phyloP scores from a whole-genome alignment of 208 protist species.

The Herpetomonas samuelpessoai region DNA sequence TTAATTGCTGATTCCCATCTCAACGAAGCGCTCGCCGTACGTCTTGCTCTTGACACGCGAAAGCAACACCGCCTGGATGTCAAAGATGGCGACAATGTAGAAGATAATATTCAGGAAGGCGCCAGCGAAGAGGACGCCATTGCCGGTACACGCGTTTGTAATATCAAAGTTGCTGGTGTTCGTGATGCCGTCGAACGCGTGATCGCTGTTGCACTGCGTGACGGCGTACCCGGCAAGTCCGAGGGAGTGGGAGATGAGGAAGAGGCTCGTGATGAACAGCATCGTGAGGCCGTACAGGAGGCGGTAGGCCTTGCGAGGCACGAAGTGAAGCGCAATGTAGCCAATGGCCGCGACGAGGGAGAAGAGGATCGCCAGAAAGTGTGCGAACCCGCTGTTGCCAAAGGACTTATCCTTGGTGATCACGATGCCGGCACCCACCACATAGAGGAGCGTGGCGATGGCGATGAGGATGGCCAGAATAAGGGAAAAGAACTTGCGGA shows the following conservation, averaged over 20 bases:
- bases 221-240: constrained; percentile 58
- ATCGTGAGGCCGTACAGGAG: constrained; percentile 74
- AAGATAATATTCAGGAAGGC: constrained; percentile 58
- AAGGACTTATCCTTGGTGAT: constrained; percentile 54
- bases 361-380: constrained; percentile 73
- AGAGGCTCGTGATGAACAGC: constrained; percentile 52
- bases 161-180: constrained; percentile 13
- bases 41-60: constrained; percentile 77
- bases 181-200: constrained; percentile 19
- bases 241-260: constrained; percentile 62
- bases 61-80: constrained; percentile 78
- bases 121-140: constrained; percentile 49
- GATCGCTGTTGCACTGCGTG: constrained; percentile 43
- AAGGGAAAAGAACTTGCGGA: constrained; percentile 81
- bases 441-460: constrained; percentile 56
- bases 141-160: constrained; percentile 27
- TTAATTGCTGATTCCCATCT: constrained; percentile 83
- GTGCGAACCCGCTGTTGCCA: constrained; percentile 52
- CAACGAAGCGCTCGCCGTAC: constrained; percentile 79
- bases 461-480: constrained; percentile 67
- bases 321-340: constrained; percentile 76
- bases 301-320: constrained; percentile 74
- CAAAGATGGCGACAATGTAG: constrained; percentile 71
- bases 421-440: constrained; percentile 48
- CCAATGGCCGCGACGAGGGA: constrained; percentile 42